A percentile compares a stretch with the other conserved stretches of the same genome.
Conservation (phyloP, 441 rosid species). For the Syzygium syzygioides region DNA sequence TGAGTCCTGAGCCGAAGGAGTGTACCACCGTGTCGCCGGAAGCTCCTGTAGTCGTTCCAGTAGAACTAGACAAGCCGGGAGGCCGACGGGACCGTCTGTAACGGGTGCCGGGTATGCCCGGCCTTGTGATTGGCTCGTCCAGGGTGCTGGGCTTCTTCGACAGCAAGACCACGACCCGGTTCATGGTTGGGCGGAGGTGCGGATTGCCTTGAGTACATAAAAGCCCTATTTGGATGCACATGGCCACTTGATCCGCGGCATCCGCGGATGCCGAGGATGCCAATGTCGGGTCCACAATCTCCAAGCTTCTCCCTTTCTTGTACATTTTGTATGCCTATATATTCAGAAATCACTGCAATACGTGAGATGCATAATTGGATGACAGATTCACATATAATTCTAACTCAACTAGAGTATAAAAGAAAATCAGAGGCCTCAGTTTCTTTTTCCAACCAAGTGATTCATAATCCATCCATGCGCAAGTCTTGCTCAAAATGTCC, state of each 20-base stretch:
- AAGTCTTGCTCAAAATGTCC: neutral
- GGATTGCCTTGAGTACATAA: conserved; percentile 86
- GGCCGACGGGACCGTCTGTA: conserved; percentile 47
- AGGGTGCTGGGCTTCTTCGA: conserved; percentile 52
- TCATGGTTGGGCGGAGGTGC: conserved; percentile 51
- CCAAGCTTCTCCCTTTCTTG: conserved; percentile 62
- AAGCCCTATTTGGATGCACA: conserved; percentile 70
- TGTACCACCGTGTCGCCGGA: neutral
- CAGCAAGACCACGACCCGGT: conserved; percentile 54
- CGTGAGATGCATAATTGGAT: neutral
- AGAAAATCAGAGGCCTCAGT: neutral
- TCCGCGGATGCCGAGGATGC: conserved; percentile 39
- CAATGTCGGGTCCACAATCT: conserved; percentile 52
- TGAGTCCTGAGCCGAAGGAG: neutral
- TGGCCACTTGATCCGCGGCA: conserved; percentile 42
- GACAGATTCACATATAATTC: neutral
- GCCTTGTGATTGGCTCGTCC: conserved; percentile 54
- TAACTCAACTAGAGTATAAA: neutral
- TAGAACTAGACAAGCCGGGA: conserved; percentile 29
- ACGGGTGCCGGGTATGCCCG: conserved; percentile 65
- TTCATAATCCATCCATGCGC: neutral
- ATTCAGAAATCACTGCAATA: neutral
- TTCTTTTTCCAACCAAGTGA: neutral
- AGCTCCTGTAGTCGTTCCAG: neutral
- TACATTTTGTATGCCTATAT: conserved; percentile 67